Base-by-base conservation (phyloP, 805 yeast species). In the Candida germanica region DNA sequence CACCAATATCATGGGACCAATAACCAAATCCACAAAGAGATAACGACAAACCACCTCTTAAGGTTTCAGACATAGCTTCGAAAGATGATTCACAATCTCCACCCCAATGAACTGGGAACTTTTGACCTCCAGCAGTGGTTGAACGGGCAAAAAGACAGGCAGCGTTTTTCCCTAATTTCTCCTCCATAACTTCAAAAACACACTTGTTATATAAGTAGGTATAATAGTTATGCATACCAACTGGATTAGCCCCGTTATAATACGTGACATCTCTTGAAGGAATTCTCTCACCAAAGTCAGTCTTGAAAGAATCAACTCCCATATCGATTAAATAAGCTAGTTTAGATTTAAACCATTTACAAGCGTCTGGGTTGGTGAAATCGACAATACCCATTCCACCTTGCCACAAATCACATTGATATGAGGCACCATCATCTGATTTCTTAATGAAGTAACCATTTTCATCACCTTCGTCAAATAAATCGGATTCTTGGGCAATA, bases 21-120 rank as follows among this genome's bases (percentile, higher is more conserved):
- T 49, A 61, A 11, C 65, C 65, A 39, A 56, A 61, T 7, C 67
- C 68, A 35, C 53, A 42, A 6, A 56, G 45, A 7, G 59, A 42
- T 12, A 61, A 41, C 10, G 58, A 50, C 26, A 61, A 49, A 8
- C 67, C 67, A 27, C 67, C 67, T 28, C 68, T 46, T 28, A 61
- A 53, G 8, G 59, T 39, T 41, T 61, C 67, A 9, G 65, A 54
- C 68, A 61, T 61, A n/a, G 66, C 68, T 38, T 57, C 64, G 42
- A 56, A 61, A 1, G 64, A 50, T 0, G 62, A 58, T 35, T 54
- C 55, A 39, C 65, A 59, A 43, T 61, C 68, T 16, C 68, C 68
- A n/a, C 65, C 66, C 68, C 68, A 61, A 42, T 61, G 67, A 8
- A 61, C 68, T 5, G 68, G 68, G 53, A 54, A 61, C 40, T 57